Evolutionary conservation across 768 basidiomycete genomes (phyloP), one percentile per base, ranked within the genome.

Genomic region (Piloderma croceum): DNA sequence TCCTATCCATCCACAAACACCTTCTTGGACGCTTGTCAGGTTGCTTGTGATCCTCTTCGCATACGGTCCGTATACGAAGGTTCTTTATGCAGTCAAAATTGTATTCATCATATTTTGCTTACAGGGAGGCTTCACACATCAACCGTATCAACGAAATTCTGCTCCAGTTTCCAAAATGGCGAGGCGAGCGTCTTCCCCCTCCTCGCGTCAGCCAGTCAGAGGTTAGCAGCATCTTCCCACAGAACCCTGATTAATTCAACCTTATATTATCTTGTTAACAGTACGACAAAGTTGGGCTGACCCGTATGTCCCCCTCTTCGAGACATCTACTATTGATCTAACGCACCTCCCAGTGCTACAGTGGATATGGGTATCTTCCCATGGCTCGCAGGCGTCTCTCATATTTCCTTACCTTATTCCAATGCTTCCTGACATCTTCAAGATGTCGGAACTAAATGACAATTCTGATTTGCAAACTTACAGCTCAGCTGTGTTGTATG

Each of bases 391-490:
- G 50, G 86, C 88, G 19, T 74, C 76, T 22, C 67, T 86, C 31
- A 70, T 85, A 20, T 83, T 90, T 60, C 84, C 86, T 34, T 90
- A 88, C 52, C 70, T 81, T 36, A 70, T 86, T 37, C 76, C 77
- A 10, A 68, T 92, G 60, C 71, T 94, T 56, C 89, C 89, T 25
- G 88, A 90, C 58, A 83, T 90, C 43, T 73, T 93, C 54, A 81
- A 79, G 46, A 89, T 94, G 83, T 81, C 89, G 41, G 91, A 94
- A 53, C 72, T 93, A 42, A 90, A 83, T 54, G 91, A 94, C 54
- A 83, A 72, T 58, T 69, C 80, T 6, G 91, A 93, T 42, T 59
- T 94, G 42, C 89, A 90, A 58, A 70, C 76, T 22, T 87, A 87
- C 52, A 83, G 87, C 49, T 79, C 83, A 34, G 81, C 81, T 4